phyloP scores from a whole-genome alignment of 805 yeast species.

The Monosporozyma aerobia region DNA sequence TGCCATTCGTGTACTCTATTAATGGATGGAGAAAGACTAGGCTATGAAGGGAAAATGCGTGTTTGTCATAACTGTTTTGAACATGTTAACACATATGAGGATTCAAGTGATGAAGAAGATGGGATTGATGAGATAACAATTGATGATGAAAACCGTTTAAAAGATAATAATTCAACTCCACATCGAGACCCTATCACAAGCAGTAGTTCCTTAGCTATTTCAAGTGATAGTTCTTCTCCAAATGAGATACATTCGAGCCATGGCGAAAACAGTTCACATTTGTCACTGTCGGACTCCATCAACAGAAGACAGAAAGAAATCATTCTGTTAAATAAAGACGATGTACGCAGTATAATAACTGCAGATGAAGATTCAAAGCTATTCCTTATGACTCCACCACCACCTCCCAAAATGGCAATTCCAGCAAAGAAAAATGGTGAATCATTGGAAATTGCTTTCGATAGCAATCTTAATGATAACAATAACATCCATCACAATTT shows the following conservation, averaged over 20 bases:
- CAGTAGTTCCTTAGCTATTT: not conserved
- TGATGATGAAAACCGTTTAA: not conserved
- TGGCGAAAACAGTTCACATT: conserved; percentile 1
- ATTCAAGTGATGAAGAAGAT: conserved; percentile 54
- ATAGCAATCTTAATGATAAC: not conserved
- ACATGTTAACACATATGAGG: conserved; percentile 57
- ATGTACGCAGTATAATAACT: conserved; percentile 28
- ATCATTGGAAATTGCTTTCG: conserved; percentile 53
- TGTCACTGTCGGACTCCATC: not conserved
- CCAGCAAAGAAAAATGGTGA: conserved; percentile 77
- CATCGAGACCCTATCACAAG: not conserved
- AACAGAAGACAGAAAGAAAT: conserved; percentile 12
- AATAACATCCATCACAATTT: not conserved
- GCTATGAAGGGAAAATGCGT: conserved; percentile 58
- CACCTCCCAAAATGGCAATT: conserved; percentile 67
- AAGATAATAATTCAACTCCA: not conserved
- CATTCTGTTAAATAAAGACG: conserved; percentile 25
- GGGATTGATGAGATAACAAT: not conserved
- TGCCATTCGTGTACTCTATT: conserved; percentile 75
- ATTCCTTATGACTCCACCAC: conserved; percentile 36
- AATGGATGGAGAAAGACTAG: conserved; percentile 55
- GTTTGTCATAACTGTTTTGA: conserved; percentile 67
- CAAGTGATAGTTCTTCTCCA: not conserved
- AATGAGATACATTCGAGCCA: not conserved
- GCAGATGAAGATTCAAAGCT: conserved; percentile 30